Evolutionary conservation across 306 rosid species (phyloP).

Genomic region (Arachis hypogaea): DNA sequence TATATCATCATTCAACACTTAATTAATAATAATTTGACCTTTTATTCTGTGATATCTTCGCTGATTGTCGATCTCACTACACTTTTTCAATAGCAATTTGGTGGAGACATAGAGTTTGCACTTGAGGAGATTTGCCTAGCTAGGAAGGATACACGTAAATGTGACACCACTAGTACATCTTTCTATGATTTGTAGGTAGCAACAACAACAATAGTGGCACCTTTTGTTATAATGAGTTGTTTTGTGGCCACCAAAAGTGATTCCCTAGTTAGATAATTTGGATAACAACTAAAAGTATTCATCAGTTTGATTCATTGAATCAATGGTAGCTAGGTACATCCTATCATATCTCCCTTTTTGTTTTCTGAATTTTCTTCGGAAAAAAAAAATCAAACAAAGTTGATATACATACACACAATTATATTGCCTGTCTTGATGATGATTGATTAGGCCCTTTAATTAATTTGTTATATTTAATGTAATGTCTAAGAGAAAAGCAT

Average conservation of each 20-base stretch:
- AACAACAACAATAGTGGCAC: not conserved
- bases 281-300: not conserved
- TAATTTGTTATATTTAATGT: too few species aligned
- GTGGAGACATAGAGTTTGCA: not conserved
- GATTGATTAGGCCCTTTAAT: not conserved
- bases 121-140: slow-evolving; percentile 1
- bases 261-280: not conserved
- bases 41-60: slow-evolving; percentile 1
- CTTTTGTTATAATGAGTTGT: not conserved
- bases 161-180: not conserved
- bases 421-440: not conserved
- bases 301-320: slow-evolving; percentile 28
- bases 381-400: not conserved
- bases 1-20: too few species aligned
- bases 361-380: too few species aligned
- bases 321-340: slow-evolving; percentile 1
- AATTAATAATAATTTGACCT: not conserved
- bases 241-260: not conserved
- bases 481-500: not conserved
- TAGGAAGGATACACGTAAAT: not conserved
- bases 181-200: not conserved
- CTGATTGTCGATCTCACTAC: not conserved
- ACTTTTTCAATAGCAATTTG: not conserved
- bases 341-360: too few species aligned
- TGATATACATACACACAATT: not conserved